phyloP scores from a whole-genome alignment of 495 filamentous ascomycete species.

The Aspergillus cavernicola region DNA sequence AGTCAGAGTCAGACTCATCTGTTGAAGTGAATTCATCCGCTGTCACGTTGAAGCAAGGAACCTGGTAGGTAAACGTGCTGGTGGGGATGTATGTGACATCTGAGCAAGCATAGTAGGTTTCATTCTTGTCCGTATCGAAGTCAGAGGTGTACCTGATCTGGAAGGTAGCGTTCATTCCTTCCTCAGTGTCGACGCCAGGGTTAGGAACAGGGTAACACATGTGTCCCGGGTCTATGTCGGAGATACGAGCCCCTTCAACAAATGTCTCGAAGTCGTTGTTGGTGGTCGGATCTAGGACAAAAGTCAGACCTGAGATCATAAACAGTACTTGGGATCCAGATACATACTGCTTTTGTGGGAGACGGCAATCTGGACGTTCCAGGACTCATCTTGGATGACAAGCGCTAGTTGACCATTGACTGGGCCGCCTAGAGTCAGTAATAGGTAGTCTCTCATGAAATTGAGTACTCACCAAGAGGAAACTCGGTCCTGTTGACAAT shows the following conservation, averaged over 20 bases:
- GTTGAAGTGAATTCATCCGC: constrained; percentile 21
- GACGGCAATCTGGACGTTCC: constrained; percentile 43
- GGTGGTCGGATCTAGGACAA: constrained; percentile 33
- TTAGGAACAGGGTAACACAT: constrained; percentile 48
- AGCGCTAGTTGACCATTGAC: constrained; percentile 34
- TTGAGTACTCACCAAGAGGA: constrained; percentile 32
- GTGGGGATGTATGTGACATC: constrained; percentile 47
- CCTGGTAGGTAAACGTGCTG: constrained; percentile 31
- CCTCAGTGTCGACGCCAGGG: constrained; percentile 28
- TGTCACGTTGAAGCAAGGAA: constrained; percentile 51
- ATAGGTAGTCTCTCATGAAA: not conserved
- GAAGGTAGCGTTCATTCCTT: constrained; percentile 48
- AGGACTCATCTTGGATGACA: constrained; percentile 42
- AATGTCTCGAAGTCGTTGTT: constrained; percentile 42
- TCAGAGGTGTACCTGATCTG: constrained; percentile 48
- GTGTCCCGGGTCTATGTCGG: constrained; percentile 43
- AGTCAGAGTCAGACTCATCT: not conserved
- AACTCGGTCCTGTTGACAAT: constrained; percentile 42
- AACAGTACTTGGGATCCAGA: too few relatives aligned
- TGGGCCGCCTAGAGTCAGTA: constrained; percentile 5
- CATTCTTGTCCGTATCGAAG: constrained; percentile 38
- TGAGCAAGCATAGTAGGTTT: constrained; percentile 51
- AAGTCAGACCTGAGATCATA: too few relatives aligned
- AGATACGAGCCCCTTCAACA: constrained; percentile 23
- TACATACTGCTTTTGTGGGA: constrained; percentile 42